These are phyloP conservation scores for Backusella psychrophila DNA, from an alignment of 192 early-diverging fungal genomes.

Conservation along the genomic window DNA sequence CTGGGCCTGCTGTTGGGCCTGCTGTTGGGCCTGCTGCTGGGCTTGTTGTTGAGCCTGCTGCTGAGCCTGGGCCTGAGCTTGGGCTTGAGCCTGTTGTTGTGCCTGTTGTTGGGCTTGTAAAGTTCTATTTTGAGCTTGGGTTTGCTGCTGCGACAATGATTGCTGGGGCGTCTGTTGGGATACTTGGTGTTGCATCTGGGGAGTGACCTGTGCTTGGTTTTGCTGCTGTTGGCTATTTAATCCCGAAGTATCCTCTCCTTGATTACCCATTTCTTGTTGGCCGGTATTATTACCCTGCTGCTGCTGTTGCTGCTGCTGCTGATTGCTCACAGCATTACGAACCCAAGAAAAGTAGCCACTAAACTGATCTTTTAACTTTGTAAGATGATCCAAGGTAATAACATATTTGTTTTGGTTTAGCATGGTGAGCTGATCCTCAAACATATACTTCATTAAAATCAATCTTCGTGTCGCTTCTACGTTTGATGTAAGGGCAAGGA, in stretches of 20 bases:
- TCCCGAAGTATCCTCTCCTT: not conserved
- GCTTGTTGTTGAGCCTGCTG: not conserved
- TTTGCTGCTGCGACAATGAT: slow-evolving; percentile 20
- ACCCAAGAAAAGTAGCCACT: slow-evolving; percentile 48
- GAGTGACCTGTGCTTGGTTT: not conserved
- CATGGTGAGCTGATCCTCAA: slow-evolving; percentile 46
- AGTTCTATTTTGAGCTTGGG: slow-evolving; percentile 3
- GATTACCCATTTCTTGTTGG: not conserved
- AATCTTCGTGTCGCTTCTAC: slow-evolving; percentile 45
- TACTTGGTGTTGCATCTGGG: slow-evolving; percentile 10
- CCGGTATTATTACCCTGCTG: not conserved
- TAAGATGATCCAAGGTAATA: slow-evolving; percentile 43
- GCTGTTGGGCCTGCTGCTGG: slow-evolving; percentile 1
- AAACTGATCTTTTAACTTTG: slow-evolving; percentile 47
- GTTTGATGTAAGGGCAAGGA: slow-evolving; percentile 44
- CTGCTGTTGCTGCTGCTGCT: not conserved
- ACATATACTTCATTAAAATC: slow-evolving; percentile 55
- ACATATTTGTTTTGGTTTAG: slow-evolving; percentile 44
- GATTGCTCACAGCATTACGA: slow-evolving; percentile 24
- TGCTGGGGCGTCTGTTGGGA: slow-evolving; percentile 10
- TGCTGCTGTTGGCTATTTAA: slow-evolving; percentile 4
- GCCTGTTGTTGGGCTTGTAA: slow-evolving; percentile 17
- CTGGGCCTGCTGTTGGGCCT: not conserved
- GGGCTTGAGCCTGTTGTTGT: not conserved
- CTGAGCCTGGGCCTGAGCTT: not conserved